A percentile compares a stretch with the other conserved stretches of the same genome.
These are phyloP conservation scores for Solanum raphanifolium DNA, from an alignment of 257 asterid species.

Conservation along the genomic window DNA sequence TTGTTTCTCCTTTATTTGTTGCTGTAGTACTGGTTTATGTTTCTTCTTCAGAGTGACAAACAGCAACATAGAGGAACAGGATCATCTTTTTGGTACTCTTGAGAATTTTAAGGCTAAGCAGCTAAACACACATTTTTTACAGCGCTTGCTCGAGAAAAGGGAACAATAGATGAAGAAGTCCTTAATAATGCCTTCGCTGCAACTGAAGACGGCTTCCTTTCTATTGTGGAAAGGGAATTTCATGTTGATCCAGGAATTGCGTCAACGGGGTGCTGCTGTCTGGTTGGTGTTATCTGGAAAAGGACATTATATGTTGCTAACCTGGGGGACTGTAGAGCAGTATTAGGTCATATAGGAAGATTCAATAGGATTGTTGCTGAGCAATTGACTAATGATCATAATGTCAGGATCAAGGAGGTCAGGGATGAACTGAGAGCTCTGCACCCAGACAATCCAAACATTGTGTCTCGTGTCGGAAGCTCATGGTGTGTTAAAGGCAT, in stretches of 20 bases:
- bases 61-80: not conserved
- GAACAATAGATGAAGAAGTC: constrained; percentile 43
- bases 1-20: not conserved
- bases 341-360: constrained; percentile 42
- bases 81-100: not conserved
- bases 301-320: constrained; percentile 51
- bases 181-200: constrained; percentile 42
- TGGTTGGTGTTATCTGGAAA: constrained; percentile 70
- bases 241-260: constrained; percentile 35
- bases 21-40: not conserved
- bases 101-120: not conserved
- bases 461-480: constrained; percentile 41
- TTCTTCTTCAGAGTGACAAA: not conserved
- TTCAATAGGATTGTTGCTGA: constrained; percentile 47
- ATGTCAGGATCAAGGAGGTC: constrained; percentile 55
- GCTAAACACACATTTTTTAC: constrained; percentile 7
- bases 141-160: constrained; percentile 56
- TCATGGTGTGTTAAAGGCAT: constrained; percentile 85
- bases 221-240: constrained; percentile 39
- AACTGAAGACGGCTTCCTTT: constrained; percentile 55
- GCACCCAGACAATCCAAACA: constrained; percentile 60
- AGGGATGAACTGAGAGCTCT: constrained; percentile 46
- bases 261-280: constrained; percentile 66
- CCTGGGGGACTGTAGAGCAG: constrained; percentile 88
- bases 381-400: constrained; percentile 71